phyloP scores from a whole-genome alignment of 305 asterid genomes.

The Withania somnifera region DNA sequence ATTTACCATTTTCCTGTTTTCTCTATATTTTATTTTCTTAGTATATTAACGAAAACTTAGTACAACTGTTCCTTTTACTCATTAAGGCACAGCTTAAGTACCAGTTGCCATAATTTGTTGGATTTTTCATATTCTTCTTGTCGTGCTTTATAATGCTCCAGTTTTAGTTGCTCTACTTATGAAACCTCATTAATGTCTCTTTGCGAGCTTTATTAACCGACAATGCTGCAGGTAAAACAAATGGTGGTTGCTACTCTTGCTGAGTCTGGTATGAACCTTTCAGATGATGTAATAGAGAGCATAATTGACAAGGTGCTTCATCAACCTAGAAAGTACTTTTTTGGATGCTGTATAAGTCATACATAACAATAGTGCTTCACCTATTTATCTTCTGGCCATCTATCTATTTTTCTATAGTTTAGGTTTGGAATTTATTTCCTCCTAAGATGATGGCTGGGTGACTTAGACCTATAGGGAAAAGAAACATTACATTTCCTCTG shows the following conservation, averaged over 20 bases:
- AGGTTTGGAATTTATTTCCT: not conserved
- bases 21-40: not conserved
- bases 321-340: not conserved
- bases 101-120: not conserved
- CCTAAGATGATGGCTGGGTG: not conserved
- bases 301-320: conserved; percentile 81
- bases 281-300: conserved; percentile 96
- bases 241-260: conserved; percentile 99
- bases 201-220: not conserved
- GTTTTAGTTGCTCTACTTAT: not conserved
- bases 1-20: not conserved
- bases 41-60: not conserved
- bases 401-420: not conserved
- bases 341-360: not conserved
- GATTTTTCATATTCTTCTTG: not conserved
- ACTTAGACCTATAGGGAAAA: not conserved
- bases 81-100: not conserved
- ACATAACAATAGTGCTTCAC: not conserved
- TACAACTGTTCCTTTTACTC: not conserved
- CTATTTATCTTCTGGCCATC: not conserved
- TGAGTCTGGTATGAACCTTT: conserved; percentile 97
- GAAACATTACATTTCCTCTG: not conserved
- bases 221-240: conserved; percentile 69
- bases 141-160: not conserved
- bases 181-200: not conserved